Evolutionary conservation across 495 filamentous ascomycete species (phyloP).

Genomic region (Podospora didyma): DNA sequence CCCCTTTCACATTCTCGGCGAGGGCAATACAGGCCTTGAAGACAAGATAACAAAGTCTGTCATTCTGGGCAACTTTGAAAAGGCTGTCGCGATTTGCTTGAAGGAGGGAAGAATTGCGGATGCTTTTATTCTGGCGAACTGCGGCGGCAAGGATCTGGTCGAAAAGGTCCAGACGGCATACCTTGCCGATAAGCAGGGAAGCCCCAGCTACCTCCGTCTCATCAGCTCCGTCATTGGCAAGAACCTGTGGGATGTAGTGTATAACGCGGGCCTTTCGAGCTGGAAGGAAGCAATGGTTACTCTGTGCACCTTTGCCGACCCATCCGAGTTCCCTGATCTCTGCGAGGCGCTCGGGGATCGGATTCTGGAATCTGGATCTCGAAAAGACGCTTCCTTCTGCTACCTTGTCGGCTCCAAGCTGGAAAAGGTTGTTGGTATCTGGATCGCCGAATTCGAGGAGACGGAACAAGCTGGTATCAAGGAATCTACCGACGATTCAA

Average conservation of each 20-base stretch:
- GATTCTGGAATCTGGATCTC: slow-evolving; percentile 67
- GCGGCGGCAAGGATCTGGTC: slow-evolving; percentile 87
- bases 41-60: slow-evolving; percentile 81
- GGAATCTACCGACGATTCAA: slow-evolving; percentile 62
- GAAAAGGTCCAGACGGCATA: slow-evolving; percentile 93
- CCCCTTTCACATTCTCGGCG: slow-evolving; percentile 64
- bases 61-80: slow-evolving; percentile 85
- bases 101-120: slow-evolving; percentile 88
- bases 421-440: slow-evolving; percentile 93
- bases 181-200: slow-evolving; percentile 73
- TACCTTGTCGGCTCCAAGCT: slow-evolving; percentile 92
- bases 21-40: slow-evolving; percentile 75
- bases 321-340: slow-evolving; percentile 89
- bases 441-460: slow-evolving; percentile 84
- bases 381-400: slow-evolving; percentile 93
- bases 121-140: slow-evolving; percentile 97
- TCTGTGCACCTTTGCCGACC: slow-evolving; percentile 89
- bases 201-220: slow-evolving; percentile 88
- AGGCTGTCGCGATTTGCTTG: slow-evolving; percentile 81
- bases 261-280: slow-evolving; percentile 86
- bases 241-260: slow-evolving; percentile 96
- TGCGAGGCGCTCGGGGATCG: slow-evolving; percentile 94
- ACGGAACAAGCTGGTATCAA: slow-evolving; percentile 70
- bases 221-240: slow-evolving; percentile 90
- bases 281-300: slow-evolving; percentile 98